phyloP scores from a whole-genome alignment of 352 stramenopile genomes.

The Pythium vanterpoolii region DNA sequence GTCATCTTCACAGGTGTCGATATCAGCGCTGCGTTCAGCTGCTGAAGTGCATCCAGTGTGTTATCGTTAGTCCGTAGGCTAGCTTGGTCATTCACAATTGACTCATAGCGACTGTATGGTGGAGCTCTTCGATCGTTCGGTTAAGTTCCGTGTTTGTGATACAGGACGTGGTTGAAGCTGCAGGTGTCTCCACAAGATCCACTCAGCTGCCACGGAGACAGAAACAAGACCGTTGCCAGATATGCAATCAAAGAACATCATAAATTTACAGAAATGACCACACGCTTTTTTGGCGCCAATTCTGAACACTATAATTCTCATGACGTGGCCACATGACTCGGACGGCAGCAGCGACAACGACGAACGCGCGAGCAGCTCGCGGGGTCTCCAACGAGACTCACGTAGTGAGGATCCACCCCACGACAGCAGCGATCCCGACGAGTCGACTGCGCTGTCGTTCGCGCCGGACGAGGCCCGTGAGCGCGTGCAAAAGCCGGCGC shows the following conservation, averaged over 20 bases:
- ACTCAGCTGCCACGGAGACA: too few relatives aligned
- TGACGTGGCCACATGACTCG: conserved; percentile 12
- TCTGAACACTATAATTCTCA: neutral
- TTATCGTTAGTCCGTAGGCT: too few relatives aligned
- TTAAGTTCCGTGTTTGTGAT: too few relatives aligned
- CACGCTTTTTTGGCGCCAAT: neutral
- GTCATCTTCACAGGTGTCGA: too few relatives aligned
- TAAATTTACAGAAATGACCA: neutral
- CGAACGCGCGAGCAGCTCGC: neutral
- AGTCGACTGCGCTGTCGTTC: conserved; percentile 5
- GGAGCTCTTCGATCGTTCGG: too few relatives aligned
- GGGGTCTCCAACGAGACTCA: neutral
- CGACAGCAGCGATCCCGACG: neutral
- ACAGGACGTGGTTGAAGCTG: too few relatives aligned
- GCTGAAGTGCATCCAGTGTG: too few relatives aligned
- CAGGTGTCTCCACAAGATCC: too few relatives aligned
- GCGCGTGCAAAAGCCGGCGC: conserved; percentile 26
- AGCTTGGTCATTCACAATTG: too few relatives aligned
- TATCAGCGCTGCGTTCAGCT: too few relatives aligned
- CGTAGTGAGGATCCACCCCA: neutral
- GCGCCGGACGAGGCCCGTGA: neutral
- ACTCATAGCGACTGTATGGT: too few relatives aligned
- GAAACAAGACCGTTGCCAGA: too few relatives aligned
- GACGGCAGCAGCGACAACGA: conserved; percentile 6
- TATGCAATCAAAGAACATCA: neutral